These are phyloP conservation scores for Xylariaceae sp. DNA, from an alignment of 2,329 filamentous ascomycete species.

Conservation along the genomic window DNA sequence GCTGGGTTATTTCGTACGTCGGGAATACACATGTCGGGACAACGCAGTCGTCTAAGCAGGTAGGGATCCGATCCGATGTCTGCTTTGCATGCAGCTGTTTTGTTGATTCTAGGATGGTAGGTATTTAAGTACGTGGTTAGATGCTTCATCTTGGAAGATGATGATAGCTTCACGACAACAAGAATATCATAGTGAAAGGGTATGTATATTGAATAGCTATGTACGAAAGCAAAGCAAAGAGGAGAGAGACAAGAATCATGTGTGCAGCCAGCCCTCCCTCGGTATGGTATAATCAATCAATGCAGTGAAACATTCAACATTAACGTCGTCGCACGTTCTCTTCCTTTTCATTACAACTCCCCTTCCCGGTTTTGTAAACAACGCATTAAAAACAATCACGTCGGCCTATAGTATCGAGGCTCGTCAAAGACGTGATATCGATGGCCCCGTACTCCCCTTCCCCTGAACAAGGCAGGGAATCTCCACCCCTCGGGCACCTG, in stretches of 20 bases:
- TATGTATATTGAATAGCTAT: too few relatives aligned
- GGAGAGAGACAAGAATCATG: too few relatives aligned
- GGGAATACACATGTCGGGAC: too few relatives aligned
- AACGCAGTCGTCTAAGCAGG: not conserved
- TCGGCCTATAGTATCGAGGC: conserved; percentile 62
- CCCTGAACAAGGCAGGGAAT: conserved; percentile 81
- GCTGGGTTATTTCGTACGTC: not conserved
- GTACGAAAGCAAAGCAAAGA: too few relatives aligned
- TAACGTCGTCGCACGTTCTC: not conserved
- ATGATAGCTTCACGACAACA: too few relatives aligned
- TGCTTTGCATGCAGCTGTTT: too few relatives aligned
- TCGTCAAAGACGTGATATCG: conserved; percentile 93
- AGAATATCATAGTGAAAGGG: too few relatives aligned
- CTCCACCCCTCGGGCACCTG: conserved; percentile 71
- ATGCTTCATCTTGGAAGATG: too few relatives aligned
- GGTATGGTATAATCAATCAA: not conserved
- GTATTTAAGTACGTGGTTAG: too few relatives aligned
- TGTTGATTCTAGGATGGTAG: too few relatives aligned
- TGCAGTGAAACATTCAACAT: conserved; percentile 4
- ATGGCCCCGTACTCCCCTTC: conserved; percentile 82
- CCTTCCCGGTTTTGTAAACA: not conserved
- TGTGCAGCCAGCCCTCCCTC: too few relatives aligned
- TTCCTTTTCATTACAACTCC: conserved; percentile 1
- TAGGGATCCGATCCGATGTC: too few relatives aligned
- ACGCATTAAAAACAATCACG: conserved; percentile 6